Evolutionary conservation across 345 rosid genomes (phyloP), one percentile per base, ranked within the genome.

Genomic region (Erysimum cheiranthoides): DNA sequence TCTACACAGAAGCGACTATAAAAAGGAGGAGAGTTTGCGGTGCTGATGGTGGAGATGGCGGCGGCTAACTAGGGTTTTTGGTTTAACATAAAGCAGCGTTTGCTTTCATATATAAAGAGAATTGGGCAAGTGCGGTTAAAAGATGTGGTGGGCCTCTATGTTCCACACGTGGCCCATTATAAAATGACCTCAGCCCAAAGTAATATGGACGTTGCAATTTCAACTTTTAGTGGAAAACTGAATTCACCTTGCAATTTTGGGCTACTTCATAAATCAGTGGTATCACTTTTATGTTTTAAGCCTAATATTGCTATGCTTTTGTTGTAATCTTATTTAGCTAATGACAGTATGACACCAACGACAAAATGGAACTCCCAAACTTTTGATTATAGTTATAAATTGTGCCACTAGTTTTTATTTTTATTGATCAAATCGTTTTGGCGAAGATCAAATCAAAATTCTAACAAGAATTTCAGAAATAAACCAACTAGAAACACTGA

Each of bases 21-120:
- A 51, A 75, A 68, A 59, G 62, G 70, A 59, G 54, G 70, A 25
- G 70, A 73, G 36, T 50, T 43, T 36, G n/a, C 3, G 2, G 9
- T 27, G 10, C 43, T 18, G 66, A 61, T 4, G 50, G 16, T 39
- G 34, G 9, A 21, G 38, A 25, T 38, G 65, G 14, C 64, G 79
- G 70, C 79, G 30, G 54, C 49, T 9, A 4, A 21, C 5, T 76
- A 75, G 79, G 77, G 73, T 75, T 66, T 66, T 36, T 16, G 31
- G 8, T 57, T 10, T 2, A 11, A 5, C 3, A 2, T 32, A 3
- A 9, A 17, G 12, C 28, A 8, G n/a, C 38, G 56, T 72, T 51
- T 17, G n/a, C 35, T 0, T 13, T 52, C 14, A 45, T 34, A 16
- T 46, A 35, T 46, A 56, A 52, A 4, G 2, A 0, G 16, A 28